Conservation (phyloP, 2,329 filamentous ascomycete genomes). For the Phaeoacremonium minimum region DNA sequence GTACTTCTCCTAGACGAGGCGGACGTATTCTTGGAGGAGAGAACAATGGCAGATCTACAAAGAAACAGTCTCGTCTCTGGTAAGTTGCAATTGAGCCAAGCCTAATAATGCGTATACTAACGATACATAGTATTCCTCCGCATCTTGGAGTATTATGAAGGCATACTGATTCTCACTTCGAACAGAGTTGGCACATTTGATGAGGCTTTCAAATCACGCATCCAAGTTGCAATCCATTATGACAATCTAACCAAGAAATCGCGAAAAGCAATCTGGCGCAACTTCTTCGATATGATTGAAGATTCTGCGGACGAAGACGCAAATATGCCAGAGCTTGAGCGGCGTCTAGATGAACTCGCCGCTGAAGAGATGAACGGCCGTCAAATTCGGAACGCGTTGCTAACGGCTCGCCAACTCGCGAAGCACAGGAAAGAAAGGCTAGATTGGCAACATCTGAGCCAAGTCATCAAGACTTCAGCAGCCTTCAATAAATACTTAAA, state of each 20-base stretch:
- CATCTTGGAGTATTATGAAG: constrained; percentile 26
- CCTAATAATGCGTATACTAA: no score
- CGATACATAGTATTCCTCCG: constrained; percentile 25
- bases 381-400: constrained; percentile 1
- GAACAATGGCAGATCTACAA: constrained; percentile 23
- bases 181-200: constrained; percentile 29
- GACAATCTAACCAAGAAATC: constrained; percentile 15
- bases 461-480: constrained; percentile 13
- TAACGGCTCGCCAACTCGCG: constrained; percentile 1
- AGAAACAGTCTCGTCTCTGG: constrained; percentile 29
- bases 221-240: constrained; percentile 27
- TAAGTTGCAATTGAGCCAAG: no score
- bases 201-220: constrained; percentile 29
- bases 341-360: constrained; percentile 1
- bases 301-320: background rate
- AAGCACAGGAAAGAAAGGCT: constrained; percentile 10
- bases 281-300: constrained; percentile 8
- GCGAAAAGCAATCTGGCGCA: constrained; percentile 21
- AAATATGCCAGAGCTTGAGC: constrained; percentile 2
- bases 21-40: constrained; percentile 29
- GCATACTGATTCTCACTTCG: constrained; percentile 29
- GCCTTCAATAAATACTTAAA: constrained; percentile 14
- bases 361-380: constrained; percentile 1
- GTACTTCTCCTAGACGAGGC: constrained; percentile 32
- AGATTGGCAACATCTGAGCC: constrained; percentile 12